A percentile compares a stretch with the other conserved stretches of the same genome.
phyloP scores from a whole-genome alignment of 208 protist genomes.

The Spongospora subterranea region DNA sequence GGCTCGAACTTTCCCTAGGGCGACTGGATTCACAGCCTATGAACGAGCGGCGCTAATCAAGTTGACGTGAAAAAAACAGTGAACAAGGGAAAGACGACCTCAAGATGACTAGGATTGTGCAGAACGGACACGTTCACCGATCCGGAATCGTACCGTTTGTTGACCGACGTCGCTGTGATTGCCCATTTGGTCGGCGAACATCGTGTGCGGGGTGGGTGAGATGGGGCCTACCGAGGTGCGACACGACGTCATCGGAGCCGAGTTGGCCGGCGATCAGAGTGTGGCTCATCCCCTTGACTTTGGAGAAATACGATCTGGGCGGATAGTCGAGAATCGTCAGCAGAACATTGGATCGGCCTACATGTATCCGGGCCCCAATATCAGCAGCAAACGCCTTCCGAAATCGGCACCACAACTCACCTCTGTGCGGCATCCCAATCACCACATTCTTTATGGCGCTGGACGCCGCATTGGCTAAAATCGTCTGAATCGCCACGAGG shows the following conservation, averaged over 20 bases:
- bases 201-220: neutral
- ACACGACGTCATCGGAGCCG: constrained; percentile 44
- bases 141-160: neutral
- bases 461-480: neutral
- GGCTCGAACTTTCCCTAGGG: constrained; percentile 17
- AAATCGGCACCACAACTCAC: neutral
- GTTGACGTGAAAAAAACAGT: too few species aligned
- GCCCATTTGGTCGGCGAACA: neutral
- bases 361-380: neutral
- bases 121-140: neutral
- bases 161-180: constrained; percentile 12
- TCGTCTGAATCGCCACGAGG: neutral
- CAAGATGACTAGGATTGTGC: constrained; percentile 48
- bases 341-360: constrained; percentile 25
- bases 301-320: neutral
- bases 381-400: neutral
- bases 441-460: neutral
- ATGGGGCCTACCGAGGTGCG: neutral
- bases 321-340: constrained; percentile 15
- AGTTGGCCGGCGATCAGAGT: neutral
- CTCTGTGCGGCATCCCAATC: constrained; percentile 57
- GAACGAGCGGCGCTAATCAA: neutral
- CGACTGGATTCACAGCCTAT: constrained; percentile 29
- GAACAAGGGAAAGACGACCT: neutral
- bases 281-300: constrained; percentile 32